These are phyloP conservation scores for Trifolium repens DNA, from an alignment of 306 rosid species.

Conservation along the genomic window DNA sequence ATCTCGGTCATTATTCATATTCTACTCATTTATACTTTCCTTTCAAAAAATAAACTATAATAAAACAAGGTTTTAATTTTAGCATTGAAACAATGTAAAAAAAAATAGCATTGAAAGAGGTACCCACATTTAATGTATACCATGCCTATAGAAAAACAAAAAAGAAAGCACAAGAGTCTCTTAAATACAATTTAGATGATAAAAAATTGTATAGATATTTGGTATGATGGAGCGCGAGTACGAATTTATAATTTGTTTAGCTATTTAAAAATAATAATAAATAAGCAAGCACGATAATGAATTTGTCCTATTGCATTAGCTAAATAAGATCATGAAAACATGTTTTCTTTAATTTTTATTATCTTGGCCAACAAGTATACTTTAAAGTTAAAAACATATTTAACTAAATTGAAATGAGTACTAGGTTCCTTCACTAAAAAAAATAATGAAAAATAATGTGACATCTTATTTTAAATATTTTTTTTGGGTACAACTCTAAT, in stretches of 20 bases:
- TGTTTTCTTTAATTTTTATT: background rate
- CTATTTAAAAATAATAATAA: no score
- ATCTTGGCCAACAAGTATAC: constrained; percentile 6
- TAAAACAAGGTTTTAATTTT: no score
- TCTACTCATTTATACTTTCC: background rate
- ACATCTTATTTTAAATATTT: background rate
- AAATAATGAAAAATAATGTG: background rate
- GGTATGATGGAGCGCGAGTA: no score
- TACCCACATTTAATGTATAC: no score
- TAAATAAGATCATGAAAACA: constrained; percentile 1
- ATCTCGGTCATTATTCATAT: background rate
- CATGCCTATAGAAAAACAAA: no score
- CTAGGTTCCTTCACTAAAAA: background rate
- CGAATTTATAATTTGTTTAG: no score
- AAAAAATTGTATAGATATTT: no score
- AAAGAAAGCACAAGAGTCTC: no score
- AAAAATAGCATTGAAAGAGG: no score
- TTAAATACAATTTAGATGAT: no score
- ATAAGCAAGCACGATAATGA: background rate
- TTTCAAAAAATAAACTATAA: no score
- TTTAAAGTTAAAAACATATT: background rate
- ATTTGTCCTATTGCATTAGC: background rate
- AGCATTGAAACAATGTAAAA: no score
- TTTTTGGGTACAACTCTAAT: background rate
- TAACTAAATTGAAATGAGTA: background rate